Percentiles rank a stretch among this genome's conserved stretches.
Conservation (phyloP, 2,329 filamentous ascomycete species). For the Venturia carpophila region DNA sequence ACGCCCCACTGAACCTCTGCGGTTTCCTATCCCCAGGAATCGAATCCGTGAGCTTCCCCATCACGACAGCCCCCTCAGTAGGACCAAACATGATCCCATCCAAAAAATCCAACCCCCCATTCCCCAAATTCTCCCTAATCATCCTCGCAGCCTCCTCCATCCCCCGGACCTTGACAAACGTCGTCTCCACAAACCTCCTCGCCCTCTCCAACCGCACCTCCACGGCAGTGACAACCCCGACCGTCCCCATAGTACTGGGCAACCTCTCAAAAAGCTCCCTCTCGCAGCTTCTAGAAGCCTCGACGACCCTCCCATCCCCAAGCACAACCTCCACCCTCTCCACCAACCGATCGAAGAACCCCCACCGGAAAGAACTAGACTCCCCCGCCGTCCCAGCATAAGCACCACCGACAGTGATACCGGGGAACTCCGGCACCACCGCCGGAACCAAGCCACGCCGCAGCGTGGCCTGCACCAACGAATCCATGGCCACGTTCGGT, state of each 20-base stretch:
- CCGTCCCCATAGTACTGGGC: constrained; percentile 57
- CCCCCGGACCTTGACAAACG: constrained; percentile 38
- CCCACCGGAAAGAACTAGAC: constrained; percentile 60
- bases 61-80: constrained; percentile 37
- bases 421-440: constrained; percentile 64
- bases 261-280: constrained; percentile 57
- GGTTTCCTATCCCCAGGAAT: constrained; percentile 23
- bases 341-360: constrained; percentile 57
- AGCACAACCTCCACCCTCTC: constrained; percentile 59
- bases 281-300: constrained; percentile 46
- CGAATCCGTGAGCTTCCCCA: constrained; percentile 33
- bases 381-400: constrained; percentile 62
- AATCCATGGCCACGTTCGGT: constrained; percentile 63
- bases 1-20: constrained; percentile 34
- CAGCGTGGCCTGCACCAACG: constrained; percentile 51
- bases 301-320: constrained; percentile 50
- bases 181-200: constrained; percentile 43
- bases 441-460: constrained; percentile 51
- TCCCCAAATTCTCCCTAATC: constrained; percentile 29
- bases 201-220: constrained; percentile 42
- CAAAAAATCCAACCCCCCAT: constrained; percentile 39
- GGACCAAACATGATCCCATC: constrained; percentile 45
- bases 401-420: constrained; percentile 62
- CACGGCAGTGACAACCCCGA: constrained; percentile 57
- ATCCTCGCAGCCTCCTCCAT: constrained; percentile 32